Evolutionary conservation across 1,284 basidiomycete genomes (phyloP).

Genomic region (Hypsizygus ulmarius): DNA sequence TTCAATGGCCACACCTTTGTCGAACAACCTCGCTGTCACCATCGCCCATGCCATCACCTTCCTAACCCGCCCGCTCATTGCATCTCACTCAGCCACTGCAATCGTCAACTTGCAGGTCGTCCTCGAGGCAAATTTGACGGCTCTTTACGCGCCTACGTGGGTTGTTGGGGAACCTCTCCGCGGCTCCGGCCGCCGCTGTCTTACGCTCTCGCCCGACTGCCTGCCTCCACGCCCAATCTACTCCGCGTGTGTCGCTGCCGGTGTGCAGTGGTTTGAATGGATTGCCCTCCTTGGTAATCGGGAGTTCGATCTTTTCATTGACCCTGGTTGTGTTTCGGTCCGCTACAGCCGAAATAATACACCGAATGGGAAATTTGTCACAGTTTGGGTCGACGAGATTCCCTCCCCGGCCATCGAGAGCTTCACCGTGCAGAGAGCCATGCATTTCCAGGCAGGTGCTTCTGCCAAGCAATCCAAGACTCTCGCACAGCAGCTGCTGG

Average conservation of each 20-base stretch:
- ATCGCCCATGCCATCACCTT: conserved; percentile 70
- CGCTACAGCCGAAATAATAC: conserved; percentile 46
- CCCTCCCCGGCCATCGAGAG: conserved; percentile 25
- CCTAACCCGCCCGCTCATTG: conserved; percentile 62
- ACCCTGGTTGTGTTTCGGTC: conserved; percentile 71
- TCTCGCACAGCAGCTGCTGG: conserved; percentile 66
- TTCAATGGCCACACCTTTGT: conserved; percentile 40
- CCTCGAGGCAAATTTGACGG: conserved; percentile 67
- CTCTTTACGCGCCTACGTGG: conserved; percentile 67
- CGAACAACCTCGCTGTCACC: conserved; percentile 56
- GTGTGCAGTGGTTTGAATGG: conserved; percentile 77
- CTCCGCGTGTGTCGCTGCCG: conserved; percentile 61
- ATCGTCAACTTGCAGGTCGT: conserved; percentile 64
- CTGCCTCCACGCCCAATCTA: conserved; percentile 69
- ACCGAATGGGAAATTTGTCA: conserved; percentile 42
- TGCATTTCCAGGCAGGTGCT: conserved; percentile 10
- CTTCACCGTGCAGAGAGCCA: conserved; percentile 16
- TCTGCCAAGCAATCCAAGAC: conserved; percentile 45
- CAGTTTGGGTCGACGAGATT: conserved; percentile 62
- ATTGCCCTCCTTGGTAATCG: conserved; percentile 60
- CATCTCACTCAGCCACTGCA: conserved; percentile 52
- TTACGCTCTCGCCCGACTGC: conserved; percentile 64
- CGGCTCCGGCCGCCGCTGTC: conserved; percentile 69
- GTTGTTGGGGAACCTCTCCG: conserved; percentile 56
- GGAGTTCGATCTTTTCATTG: conserved; percentile 75